Evolutionary conservation across 768 basidiomycete genomes (phyloP).

Genomic region (Cyclocybe cylindracea): DNA sequence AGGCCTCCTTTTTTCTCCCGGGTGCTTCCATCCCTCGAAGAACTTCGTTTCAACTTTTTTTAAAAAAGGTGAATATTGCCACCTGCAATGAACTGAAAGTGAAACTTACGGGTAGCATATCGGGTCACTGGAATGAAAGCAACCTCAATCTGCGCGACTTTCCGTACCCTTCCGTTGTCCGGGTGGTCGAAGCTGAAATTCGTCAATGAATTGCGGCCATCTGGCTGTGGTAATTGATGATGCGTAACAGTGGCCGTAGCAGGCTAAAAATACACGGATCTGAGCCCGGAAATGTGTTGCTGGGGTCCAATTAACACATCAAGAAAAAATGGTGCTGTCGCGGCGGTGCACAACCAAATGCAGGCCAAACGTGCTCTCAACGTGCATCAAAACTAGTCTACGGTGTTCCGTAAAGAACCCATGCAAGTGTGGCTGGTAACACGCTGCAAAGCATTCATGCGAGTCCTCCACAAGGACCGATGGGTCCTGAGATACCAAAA

Average conservation of each 20-base stretch:
- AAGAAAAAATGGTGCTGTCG: neutral
- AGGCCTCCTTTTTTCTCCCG: conserved; percentile 51
- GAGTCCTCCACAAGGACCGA: too few species aligned
- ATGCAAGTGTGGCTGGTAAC: too few species aligned
- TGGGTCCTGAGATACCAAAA: too few species aligned
- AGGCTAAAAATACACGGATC: neutral
- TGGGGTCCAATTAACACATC: neutral
- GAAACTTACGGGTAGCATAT: conserved; percentile 41
- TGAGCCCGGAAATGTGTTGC: neutral
- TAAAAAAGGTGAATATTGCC: neutral
- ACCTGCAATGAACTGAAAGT: neutral
- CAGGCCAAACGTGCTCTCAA: too few species aligned
- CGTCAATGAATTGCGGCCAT: conserved; percentile 33
- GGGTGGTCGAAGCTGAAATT: conserved; percentile 46
- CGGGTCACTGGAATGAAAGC: conserved; percentile 35
- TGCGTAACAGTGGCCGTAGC: neutral
- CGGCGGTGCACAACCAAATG: too few species aligned
- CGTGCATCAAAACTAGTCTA: too few species aligned
- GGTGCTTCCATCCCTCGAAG: conserved; percentile 56
- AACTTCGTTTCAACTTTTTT: conserved; percentile 50
- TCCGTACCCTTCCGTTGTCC: conserved; percentile 35
- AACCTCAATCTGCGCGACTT: conserved; percentile 43
- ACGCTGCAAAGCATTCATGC: too few species aligned
- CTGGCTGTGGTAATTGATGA: conserved; percentile 10
- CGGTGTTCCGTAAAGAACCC: too few species aligned